Percentiles rank a stretch among this genome's conserved stretches.
These are phyloP conservation scores for Tylopilus balloui DNA, from an alignment of 768 basidiomycete species.

Conservation along the genomic window DNA sequence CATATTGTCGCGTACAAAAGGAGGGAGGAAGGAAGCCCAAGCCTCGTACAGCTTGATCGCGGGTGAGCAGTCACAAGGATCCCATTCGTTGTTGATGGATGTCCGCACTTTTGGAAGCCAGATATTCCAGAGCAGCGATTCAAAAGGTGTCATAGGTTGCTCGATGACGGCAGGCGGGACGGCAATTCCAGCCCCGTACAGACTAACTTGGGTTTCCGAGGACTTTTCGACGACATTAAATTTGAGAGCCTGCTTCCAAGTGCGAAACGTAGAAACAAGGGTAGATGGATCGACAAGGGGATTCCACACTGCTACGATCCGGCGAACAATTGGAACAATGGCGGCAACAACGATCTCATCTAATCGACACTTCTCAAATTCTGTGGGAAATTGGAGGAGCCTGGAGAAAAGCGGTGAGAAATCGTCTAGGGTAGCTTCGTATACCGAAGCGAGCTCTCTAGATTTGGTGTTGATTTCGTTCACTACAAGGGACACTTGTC, in stretches of 20 bases:
- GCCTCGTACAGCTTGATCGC: conserved; percentile 81
- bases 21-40: conserved; percentile 84
- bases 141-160: conserved; percentile 88
- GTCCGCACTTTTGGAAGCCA: conserved; percentile 97
- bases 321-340: conserved; percentile 73
- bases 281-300: conserved; percentile 74
- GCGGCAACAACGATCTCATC: conserved; percentile 95
- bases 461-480: conserved; percentile 64
- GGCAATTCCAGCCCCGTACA: conserved; percentile 48
- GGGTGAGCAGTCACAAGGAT: conserved; percentile 62
- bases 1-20: conserved; percentile 90
- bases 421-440: conserved; percentile 68
- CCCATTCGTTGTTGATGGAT: conserved; percentile 93
- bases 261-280: conserved; percentile 60
- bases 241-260: conserved; percentile 66
- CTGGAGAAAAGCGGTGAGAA: conserved; percentile 71
- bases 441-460: conserved; percentile 57
- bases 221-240: conserved; percentile 46
- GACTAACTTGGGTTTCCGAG: conserved; percentile 45
- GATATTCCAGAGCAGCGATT: conserved; percentile 88
- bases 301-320: conserved; percentile 73
- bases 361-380: conserved; percentile 73
- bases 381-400: conserved; percentile 66
- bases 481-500: conserved; percentile 71
- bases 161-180: conserved; percentile 36